Base-by-base conservation (phyloP, 108 stramenopile genomes). In the Epithemia pelagica region DNA sequence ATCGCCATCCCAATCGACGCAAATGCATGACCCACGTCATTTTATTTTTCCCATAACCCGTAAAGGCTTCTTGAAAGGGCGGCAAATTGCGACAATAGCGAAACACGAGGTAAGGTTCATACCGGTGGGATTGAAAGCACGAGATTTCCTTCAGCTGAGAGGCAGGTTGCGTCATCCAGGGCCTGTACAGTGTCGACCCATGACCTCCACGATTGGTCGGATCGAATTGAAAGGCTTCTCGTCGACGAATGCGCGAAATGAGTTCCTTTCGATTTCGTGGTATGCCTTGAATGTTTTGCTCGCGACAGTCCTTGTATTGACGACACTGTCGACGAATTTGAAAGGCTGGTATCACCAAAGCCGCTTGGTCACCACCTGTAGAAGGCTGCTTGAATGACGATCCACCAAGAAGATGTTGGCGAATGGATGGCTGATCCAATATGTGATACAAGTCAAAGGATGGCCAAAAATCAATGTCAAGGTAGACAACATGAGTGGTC, bases 391-490 rank as follows among this genome's bases (percentile, higher is more conserved):
- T n/a, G n/a, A n/a, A n/a, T n/a, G n/a, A n/a, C n/a, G n/a, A n/a
- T n/a, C n/a, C n/a, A n/a, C n/a, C n/a, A 32, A 28, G 2, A 15
- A 66, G 65, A 23, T 25, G 7, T 1, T 57, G 53, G 21, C 69
- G 74, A 28, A 87, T 62, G 29, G 54, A 46, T 10, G 30, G n/a
- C 10, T 30, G 33, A 23, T 22, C 33, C 0, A 93, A 61, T 7
- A 72, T 81, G 0, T 85, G 75, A 55, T 87, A 77, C 10, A 95
- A 73, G 61, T 82, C 72, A 25, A 73, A 58, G 30, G 83, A 75
- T 0, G 84, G 77, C 94, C 94, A 95, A 72, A 95, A 92, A 70
- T 96, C 96, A 31, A 96, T 82, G 74, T 96, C 96, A 20, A 85
- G 76, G 63, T 92, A 92, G 1, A 95, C 66, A 60, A 92, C 76